Evolutionary conservation across 352 stramenopile species (phyloP), one percentile per base, ranked within the genome.

Genomic region (Phytophthora pseudosyringae): DNA sequence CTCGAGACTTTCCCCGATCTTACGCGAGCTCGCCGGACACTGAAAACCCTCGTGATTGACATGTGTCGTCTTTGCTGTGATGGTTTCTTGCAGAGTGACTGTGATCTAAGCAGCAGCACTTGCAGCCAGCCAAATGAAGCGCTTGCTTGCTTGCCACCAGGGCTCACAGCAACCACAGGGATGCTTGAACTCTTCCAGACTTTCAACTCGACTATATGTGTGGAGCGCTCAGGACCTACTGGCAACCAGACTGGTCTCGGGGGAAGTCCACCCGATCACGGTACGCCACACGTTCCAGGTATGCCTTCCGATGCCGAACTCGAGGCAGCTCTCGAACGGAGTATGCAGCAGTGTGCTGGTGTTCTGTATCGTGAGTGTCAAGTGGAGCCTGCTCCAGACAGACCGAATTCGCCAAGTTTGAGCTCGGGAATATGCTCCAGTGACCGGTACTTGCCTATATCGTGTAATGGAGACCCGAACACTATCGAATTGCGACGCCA

Each of bases 301-400:
- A 39, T 39, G 18, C 53, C 36, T 33, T 31, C 44, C 4, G 45
- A 49, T 4, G 9, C 18, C 5, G 48, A 61, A 0, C 9, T 1
- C 1, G 43, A 58, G 13, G 28, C 4, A 50, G 31, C 25, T 44
- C 29, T 72, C 21, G 50, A 72, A 12, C 64, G 28, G 11, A 58
- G 21, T 25, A 46, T 67, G 6, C 9, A 40, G 13, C 50, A 64
- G 5, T 75, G 70, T 28, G 44, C 35, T 3, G 70, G 55, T 5
- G 39, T 68, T 29, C 36, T 76, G 36, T 83, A 68, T 49, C 67
- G 59, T 18, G 33, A 80, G 45, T 84, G 78, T 32, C 45, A 47
- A 28, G 5, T 39, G 11, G 25, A 31, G 6, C 11, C 29, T 2
- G 7, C 13, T 0, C 5, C 13, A 36, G 3, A 12, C 18, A 15